Conservation (phyloP, 2,329 filamentous ascomycete species). For the Colletotrichum shisoi region DNA sequence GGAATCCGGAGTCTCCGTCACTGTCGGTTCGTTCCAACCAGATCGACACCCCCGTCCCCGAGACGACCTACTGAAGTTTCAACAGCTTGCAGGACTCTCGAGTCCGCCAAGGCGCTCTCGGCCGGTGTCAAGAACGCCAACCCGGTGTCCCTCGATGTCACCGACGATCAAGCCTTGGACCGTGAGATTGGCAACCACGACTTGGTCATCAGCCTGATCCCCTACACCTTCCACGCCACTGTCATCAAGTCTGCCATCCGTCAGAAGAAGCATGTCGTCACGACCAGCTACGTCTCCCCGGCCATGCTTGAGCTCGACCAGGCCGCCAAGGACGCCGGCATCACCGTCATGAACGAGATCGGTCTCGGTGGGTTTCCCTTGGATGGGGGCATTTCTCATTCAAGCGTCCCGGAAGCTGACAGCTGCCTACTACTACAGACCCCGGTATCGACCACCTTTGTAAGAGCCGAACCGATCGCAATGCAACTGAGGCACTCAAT, state of each 20-base stretch:
- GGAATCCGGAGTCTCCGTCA: slow-evolving; percentile 66
- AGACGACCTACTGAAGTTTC: slow-evolving; percentile 1
- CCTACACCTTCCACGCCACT: slow-evolving; percentile 85
- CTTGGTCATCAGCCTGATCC: slow-evolving; percentile 82
- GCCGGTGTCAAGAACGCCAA: slow-evolving; percentile 75
- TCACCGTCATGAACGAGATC: slow-evolving; percentile 98
- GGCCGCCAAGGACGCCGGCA: slow-evolving; percentile 86
- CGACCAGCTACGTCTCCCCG: slow-evolving; percentile 89
- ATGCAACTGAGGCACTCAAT: slow-evolving; percentile 50
- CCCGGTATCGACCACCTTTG: slow-evolving; percentile 75
- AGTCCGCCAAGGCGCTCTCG: slow-evolving; percentile 76
- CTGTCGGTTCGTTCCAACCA: slow-evolving; percentile 61
- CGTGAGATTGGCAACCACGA: slow-evolving; percentile 82
- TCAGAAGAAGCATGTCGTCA: slow-evolving; percentile 94
- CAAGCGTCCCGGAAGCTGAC: background rate
- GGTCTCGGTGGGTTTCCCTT: slow-evolving; percentile 59
- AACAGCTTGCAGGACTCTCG: slow-evolving; percentile 81
- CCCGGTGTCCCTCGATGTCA: slow-evolving; percentile 85
- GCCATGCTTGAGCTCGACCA: slow-evolving; percentile 89
- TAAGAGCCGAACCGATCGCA: slow-evolving; percentile 30
- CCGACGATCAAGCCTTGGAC: slow-evolving; percentile 77
- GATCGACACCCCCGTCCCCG: background rate
- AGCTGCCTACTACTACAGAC: slow-evolving; percentile 53
- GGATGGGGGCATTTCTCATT: background rate
- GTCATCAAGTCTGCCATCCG: slow-evolving; percentile 95